Base-by-base conservation (phyloP, 164 flowering plant genomes). In the Stephania cephalantha region DNA sequence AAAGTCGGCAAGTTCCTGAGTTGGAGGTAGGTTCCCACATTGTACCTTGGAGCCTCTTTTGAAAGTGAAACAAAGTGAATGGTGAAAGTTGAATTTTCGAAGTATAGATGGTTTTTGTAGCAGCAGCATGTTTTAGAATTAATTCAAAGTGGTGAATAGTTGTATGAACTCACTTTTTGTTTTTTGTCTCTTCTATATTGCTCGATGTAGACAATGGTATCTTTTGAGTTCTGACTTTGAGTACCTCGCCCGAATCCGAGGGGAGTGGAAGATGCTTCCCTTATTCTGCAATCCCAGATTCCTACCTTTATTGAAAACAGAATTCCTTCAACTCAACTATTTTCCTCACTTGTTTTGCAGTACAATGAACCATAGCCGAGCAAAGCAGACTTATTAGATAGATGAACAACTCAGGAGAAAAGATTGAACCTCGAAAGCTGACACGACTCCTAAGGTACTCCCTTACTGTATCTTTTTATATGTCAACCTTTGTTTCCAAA, bases 11-110 rank as follows among this genome's bases (percentile, higher is more conserved):
- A 17, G 29, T 45, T 6, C 30, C 9, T 9, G 71, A 70, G 15
- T 15, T 72, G 69, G 69, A 78, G 25, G 25, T 25, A 25, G 25
- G 76, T 78, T 73, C 66, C 73, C 61, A 18, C 64, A 0, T 58
- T 50, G 53, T 12, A 69, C 22, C 25, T 73, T 30, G 18, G 70
- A 72, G 52, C 29, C 74, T 74, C 44, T 35, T 35, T 35, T 42
- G 65, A 67, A 29, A 35, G 7, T 48, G 73, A 61, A 35, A 63
- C 46, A 42, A 1, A 18, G 46, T 12, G 18, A 42, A 1, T 11
- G 20, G 53, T 42, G 48, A 44, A 31, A 35, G 5, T 69, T 65
- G 68, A 58, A 58, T 5, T 58, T 58, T 58, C 20, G 4, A 58
- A 58, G 20, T 58, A n/a, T 11, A 0, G 55, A 50, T 9, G 18